phyloP scores from a whole-genome alignment of 2,329 filamentous ascomycete species.

The Chaetomiaceae sp. region DNA sequence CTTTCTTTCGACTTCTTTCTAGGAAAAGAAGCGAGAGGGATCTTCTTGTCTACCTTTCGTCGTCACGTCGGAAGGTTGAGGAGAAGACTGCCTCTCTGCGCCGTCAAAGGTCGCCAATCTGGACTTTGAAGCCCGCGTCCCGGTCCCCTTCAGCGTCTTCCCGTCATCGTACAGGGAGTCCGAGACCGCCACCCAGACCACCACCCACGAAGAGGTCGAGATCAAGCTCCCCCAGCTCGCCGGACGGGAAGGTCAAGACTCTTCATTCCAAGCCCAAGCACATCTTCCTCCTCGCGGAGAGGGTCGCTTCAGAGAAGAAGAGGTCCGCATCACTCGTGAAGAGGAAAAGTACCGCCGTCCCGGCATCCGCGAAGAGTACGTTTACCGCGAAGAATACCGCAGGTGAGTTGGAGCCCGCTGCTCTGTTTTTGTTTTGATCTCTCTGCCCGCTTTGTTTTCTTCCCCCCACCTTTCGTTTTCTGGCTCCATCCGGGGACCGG shows the following conservation, averaged over 20 bases:
- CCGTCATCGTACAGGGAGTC: conserved; percentile 32
- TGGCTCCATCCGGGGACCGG: not conserved
- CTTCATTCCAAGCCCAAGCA: conserved; percentile 60
- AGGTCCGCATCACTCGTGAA: conserved; percentile 74
- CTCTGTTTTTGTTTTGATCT: conserved; percentile 17
- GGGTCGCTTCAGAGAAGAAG: conserved; percentile 68
- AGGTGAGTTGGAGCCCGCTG: conserved; percentile 39
- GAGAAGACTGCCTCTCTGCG: conserved; percentile 39
- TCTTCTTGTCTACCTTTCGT: conserved; percentile 62
- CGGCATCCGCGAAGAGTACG: conserved; percentile 51
- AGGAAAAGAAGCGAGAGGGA: conserved; percentile 37
- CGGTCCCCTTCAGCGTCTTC: conserved; percentile 96
- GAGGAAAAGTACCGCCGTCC: conserved; percentile 71
- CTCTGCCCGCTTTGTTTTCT: conserved; percentile 8
- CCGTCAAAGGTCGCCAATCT: conserved; percentile 79
- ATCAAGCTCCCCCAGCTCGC: conserved; percentile 73
- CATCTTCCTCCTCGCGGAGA: conserved; percentile 55
- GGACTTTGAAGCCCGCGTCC: conserved; percentile 99
- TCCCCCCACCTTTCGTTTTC: conserved; percentile 11
- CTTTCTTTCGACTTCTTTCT: conserved; percentile 45
- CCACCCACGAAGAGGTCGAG: conserved; percentile 83
- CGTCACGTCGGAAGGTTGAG: conserved; percentile 36
- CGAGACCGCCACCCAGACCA: conserved; percentile 39
- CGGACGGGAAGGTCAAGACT: conserved; percentile 97
- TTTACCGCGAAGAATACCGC: conserved; percentile 43